Conservation (phyloP, 2,329 filamentous ascomycete species). For the Alternaria ethzedia region DNA sequence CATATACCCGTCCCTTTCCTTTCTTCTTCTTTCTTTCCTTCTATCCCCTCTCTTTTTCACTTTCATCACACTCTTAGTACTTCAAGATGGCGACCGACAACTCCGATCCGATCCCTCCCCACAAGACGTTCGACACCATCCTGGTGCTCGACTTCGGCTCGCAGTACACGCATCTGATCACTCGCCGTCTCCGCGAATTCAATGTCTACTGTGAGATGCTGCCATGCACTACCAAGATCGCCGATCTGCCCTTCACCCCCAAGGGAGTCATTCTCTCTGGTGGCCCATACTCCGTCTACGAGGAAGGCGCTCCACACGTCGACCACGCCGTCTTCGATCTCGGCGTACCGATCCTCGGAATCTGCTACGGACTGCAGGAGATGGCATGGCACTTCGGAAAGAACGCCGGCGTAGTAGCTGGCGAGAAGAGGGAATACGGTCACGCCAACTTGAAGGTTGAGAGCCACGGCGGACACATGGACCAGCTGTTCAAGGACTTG, state of each 20-base stretch:
- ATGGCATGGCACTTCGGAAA: constrained; percentile 73
- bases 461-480: constrained; percentile 66
- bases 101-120: constrained; percentile 53
- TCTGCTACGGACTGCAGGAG: constrained; percentile 73
- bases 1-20: constrained; percentile 10
- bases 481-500: constrained; percentile 79
- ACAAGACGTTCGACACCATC: constrained; percentile 68
- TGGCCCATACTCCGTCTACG: constrained; percentile 81
- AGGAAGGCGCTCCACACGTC: constrained; percentile 75
- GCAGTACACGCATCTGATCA: constrained; percentile 77
- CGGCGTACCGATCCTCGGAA: constrained; percentile 65
- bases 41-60: constrained; percentile 10
- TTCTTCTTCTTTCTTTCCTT: constrained; percentile 5
- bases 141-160: constrained; percentile 75
- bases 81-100: constrained; percentile 48
- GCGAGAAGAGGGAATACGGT: constrained; percentile 74
- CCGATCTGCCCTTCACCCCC: constrained; percentile 78
- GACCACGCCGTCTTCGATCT: constrained; percentile 83
- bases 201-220: constrained; percentile 89
- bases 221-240: constrained; percentile 81
- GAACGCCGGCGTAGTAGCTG: constrained; percentile 67
- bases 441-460: constrained; percentile 70
- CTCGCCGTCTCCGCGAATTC: constrained; percentile 75
- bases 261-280: constrained; percentile 82
- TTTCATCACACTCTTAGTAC: constrained; percentile 12